These are phyloP conservation scores for Colletotrichum musicola DNA, from an alignment of 2,329 filamentous ascomycete species.

Conservation along the genomic window DNA sequence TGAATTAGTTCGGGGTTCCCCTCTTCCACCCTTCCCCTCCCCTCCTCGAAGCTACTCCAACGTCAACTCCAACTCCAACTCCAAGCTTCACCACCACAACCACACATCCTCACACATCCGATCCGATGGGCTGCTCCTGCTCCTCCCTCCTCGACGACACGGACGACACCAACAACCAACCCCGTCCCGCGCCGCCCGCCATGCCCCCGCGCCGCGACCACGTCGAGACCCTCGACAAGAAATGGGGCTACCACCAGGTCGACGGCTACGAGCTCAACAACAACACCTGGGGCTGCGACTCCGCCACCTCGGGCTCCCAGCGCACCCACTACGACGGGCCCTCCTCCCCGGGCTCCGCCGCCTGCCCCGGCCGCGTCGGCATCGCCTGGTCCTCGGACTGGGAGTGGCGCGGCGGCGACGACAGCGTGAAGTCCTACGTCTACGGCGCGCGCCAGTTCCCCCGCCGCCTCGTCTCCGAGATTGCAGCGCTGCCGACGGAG, in stretches of 20 bases:
- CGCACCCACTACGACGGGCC: conserved; percentile 55
- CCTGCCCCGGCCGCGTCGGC: conserved; percentile 33
- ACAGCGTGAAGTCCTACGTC: conserved; percentile 59
- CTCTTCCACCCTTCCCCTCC: background rate
- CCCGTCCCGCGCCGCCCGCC: conserved; percentile 14
- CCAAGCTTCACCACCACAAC: background rate
- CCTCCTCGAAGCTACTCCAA: background rate
- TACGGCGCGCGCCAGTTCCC: conserved; percentile 53
- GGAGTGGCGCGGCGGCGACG: conserved; percentile 54
- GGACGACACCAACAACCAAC: conserved; percentile 3
- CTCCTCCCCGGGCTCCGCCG: conserved; percentile 43
- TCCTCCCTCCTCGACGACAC: conserved; percentile 16
- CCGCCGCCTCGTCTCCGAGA: conserved; percentile 48
- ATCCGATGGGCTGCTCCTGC: conserved; percentile 21
- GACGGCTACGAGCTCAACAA: conserved; percentile 53
- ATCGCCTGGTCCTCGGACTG: conserved; percentile 56
- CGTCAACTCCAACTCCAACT: background rate
- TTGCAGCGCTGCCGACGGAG: conserved; percentile 50
- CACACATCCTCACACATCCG: background rate
- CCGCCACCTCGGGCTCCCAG: conserved; percentile 53
- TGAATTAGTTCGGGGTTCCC: background rate
- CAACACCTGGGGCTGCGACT: conserved; percentile 57
- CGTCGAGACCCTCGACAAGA: conserved; percentile 43
- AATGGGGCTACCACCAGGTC: conserved; percentile 47
- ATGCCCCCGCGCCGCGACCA: conserved; percentile 41